phyloP scores from a whole-genome alignment of 2,329 filamentous ascomycete genomes.

The Huntiella omanensis region DNA sequence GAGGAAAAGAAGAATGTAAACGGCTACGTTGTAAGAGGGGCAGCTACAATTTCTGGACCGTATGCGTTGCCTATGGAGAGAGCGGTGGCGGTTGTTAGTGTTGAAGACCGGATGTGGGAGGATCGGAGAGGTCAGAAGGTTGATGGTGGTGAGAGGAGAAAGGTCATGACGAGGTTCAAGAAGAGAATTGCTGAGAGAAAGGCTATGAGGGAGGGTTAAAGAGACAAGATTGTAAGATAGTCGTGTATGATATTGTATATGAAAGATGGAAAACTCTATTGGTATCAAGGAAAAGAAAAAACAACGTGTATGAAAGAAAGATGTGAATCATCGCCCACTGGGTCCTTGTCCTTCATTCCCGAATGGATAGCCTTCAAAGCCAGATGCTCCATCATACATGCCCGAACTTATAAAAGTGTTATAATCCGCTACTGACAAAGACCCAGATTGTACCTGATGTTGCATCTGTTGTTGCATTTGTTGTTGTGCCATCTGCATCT shows the following conservation, averaged over 20 bases:
- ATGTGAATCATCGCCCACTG: too few species aligned
- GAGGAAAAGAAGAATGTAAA: conserved; percentile 27
- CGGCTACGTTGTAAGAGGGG: conserved; percentile 49
- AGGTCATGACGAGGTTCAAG: conserved; percentile 73
- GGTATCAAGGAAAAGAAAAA: too few species aligned
- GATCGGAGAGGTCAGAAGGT: conserved; percentile 73
- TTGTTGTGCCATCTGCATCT: background rate
- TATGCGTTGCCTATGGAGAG: conserved; percentile 49
- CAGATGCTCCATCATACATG: background rate
- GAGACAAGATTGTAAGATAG: conserved; percentile 16
- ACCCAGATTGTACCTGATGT: too few species aligned
- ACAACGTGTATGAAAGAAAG: too few species aligned
- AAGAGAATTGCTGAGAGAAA: conserved; percentile 61
- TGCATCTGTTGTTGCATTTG: background rate
- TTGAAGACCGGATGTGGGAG: conserved; percentile 88
- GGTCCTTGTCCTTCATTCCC: too few species aligned
- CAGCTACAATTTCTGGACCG: conserved; percentile 54
- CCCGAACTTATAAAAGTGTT: background rate
- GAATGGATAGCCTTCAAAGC: background rate
- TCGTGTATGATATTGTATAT: background rate
- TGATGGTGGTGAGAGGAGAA: conserved; percentile 85
- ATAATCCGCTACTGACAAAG: too few species aligned
- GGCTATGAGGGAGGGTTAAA: conserved; percentile 35
- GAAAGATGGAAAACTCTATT: too few species aligned
- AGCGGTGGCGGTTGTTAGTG: conserved; percentile 43